phyloP scores from a whole-genome alignment of 495 filamentous ascomycete species.

The Hyaloscypha finlandica region DNA sequence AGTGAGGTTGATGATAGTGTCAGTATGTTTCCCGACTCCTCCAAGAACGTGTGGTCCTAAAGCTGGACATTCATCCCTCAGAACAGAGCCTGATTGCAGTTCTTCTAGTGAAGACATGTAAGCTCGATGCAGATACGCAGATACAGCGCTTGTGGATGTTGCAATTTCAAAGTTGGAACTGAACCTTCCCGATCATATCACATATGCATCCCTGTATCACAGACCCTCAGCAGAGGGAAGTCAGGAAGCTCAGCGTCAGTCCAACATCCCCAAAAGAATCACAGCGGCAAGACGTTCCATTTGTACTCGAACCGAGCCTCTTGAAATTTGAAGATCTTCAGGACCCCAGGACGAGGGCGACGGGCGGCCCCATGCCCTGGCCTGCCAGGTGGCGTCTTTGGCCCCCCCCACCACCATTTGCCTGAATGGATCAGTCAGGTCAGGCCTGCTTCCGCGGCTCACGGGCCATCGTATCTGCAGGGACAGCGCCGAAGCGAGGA shows the following conservation, averaged over 20 bases:
- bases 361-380: too few relatives aligned
- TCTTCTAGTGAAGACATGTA: background rate
- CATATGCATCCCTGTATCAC: background rate
- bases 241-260: background rate
- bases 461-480: constrained; percentile 7
- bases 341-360: too few relatives aligned
- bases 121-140: background rate
- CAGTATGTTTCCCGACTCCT: background rate
- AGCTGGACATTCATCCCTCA: background rate
- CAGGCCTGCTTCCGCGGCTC: background rate
- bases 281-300: background rate
- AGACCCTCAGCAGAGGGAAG: background rate
- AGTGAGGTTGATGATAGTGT: background rate
- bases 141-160: background rate
- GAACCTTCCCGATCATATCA: background rate
- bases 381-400: background rate
- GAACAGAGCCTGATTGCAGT: background rate
- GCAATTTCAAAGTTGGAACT: background rate
- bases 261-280: background rate
- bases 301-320: background rate
- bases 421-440: background rate
- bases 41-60: background rate
- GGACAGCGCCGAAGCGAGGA: constrained; percentile 12
- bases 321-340: background rate
- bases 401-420: background rate